Evolutionary conservation across 164 flowering plant species (phyloP).

Genomic region (Chimonanthus salicifolius): DNA sequence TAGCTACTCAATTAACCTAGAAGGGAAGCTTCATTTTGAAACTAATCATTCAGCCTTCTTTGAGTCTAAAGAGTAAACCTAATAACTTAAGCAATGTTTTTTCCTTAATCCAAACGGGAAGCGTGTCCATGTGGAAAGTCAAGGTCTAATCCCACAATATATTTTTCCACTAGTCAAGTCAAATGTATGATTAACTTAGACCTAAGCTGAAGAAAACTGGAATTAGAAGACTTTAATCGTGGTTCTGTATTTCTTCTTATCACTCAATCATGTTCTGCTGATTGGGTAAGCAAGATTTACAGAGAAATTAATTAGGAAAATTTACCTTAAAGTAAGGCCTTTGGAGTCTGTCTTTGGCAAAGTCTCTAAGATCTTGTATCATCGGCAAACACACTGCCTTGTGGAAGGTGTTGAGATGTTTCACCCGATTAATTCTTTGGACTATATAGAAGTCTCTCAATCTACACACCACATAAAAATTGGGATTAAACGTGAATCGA

Average conservation of each 20-base stretch:
- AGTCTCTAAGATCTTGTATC: neutral
- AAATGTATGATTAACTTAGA: neutral
- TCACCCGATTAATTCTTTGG: too few species aligned
- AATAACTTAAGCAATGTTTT: neutral
- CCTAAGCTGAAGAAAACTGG: neutral
- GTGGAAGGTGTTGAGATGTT: too few species aligned
- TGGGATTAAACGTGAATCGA: too few species aligned
- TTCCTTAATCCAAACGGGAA: neutral
- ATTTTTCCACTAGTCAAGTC: constrained; percentile 2
- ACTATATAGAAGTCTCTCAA: too few species aligned
- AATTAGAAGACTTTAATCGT: constrained; percentile 4
- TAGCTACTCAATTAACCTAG: neutral
- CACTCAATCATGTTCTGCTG: too few species aligned
- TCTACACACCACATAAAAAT: too few species aligned
- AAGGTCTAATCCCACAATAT: neutral
- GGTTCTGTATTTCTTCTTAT: neutral
- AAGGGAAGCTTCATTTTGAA: neutral
- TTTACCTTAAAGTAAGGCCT: neutral
- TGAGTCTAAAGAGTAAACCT: neutral
- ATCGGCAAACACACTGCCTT: neutral
- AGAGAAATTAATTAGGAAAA: neutral
- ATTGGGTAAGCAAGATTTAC: neutral
- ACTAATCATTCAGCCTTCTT: neutral
- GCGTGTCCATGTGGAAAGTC: neutral
- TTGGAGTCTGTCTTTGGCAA: neutral